Base-by-base conservation (phyloP, 495 filamentous ascomycete species). In the Penicillium mononematosum region DNA sequence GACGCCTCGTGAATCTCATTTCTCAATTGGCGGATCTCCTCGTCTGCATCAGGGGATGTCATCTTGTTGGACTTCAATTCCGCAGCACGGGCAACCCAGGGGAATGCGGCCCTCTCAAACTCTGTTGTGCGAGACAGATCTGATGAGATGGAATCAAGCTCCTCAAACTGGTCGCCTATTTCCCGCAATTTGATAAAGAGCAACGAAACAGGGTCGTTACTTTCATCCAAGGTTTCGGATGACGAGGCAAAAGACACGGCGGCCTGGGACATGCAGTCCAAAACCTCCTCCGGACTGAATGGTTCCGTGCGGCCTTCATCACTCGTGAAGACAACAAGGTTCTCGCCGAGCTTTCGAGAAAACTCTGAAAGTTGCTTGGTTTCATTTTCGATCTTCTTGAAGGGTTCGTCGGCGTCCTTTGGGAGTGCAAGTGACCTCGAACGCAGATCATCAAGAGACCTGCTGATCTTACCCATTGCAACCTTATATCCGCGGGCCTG, bases 401-500 rank as follows among this genome's bases (percentile, higher is more conserved):
- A 88, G 5, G 74, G 69, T 29, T 69, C 53, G 45, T 64, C 55
- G 53, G 67, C 67, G 78, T 87, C 60, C 81, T 86, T 51, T 71
- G 83, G 58, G 19, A 96, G 81, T 16, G 90, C 88, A 27, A 98
- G 76, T 5, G 88, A 93, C 42, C 93, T 77, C 0, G 83, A 78
- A 60, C 85, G 87, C 41, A 96, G 77, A 49, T 96, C 92, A 42
- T 91, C 85, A 5, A 97, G 72, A 32, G 89, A 81, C 34, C 88
- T 82, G 16, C 88, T 78, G 5, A 90, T 84, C 71, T 98, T 98
- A 48, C 83, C 80, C 59, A 87, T 85, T 24, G 95, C 80, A 20
- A 96, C 90, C 72, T 96, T 96, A 34, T 87, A 81, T 65, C 88
- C 91, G 50, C 93, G 85, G 5, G 88, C 87, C 61, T 90, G 86